Evolutionary conservation across 148 eudicot genomes (phyloP).

Genomic region (Beta vulgaris): DNA sequence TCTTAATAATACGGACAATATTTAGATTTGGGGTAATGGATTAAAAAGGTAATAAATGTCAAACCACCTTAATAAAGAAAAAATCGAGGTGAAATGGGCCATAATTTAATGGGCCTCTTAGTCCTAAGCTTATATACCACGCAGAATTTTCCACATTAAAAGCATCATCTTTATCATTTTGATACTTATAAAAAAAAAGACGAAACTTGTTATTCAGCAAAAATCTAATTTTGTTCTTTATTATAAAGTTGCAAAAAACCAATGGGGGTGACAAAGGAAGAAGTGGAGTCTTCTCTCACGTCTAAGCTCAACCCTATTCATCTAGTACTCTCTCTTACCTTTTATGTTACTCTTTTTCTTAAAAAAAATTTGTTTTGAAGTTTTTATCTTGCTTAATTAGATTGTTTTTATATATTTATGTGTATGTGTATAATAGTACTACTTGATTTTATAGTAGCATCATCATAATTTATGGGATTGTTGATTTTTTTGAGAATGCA

Average conservation of each 20-base stretch:
- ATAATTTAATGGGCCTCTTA: not conserved
- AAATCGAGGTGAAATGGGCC: too few species aligned
- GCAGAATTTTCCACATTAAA: not conserved
- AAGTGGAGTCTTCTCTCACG: conserved; percentile 38
- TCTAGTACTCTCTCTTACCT: conserved; percentile 28
- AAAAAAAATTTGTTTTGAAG: not conserved
- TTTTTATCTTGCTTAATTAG: not conserved
- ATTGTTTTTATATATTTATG: too few species aligned
- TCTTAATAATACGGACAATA: too few species aligned
- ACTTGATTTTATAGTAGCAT: too few species aligned
- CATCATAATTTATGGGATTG: not conserved
- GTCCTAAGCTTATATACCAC: not conserved
- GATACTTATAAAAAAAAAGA: too few species aligned
- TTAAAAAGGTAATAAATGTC: too few species aligned
- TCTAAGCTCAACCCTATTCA: conserved; percentile 41
- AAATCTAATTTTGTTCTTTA: too few species aligned
- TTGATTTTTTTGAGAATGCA: not conserved
- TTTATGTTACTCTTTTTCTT: not conserved
- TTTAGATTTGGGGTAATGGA: too few species aligned
- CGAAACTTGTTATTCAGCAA: too few species aligned
- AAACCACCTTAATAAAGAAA: too few species aligned
- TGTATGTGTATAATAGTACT: too few species aligned
- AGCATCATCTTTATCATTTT: too few species aligned
- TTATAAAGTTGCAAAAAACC: not conserved
- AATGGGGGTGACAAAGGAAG: conserved; percentile 44